Evolutionary conservation across 148 eudicot species (phyloP).

Genomic region (Fagopyrum esculentum): DNA sequence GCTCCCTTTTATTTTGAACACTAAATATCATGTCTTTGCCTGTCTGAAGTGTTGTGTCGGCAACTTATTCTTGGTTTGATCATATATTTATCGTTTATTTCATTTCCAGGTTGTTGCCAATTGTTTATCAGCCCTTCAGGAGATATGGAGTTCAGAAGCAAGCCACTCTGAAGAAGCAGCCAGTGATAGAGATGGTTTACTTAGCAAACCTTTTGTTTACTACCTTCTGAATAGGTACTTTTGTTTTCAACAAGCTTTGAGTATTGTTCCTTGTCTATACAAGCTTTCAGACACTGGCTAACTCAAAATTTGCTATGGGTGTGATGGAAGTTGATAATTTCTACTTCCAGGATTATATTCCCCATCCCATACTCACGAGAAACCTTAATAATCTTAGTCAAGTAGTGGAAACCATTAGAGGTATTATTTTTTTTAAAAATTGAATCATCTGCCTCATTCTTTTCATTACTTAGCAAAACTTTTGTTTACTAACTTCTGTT

Average conservation of each 20-base stretch:
- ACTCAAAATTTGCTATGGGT: neutral
- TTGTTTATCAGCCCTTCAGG: constrained; percentile 80
- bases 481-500: too few species aligned
- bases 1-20: neutral
- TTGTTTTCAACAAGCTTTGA: neutral
- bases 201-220: constrained; percentile 80
- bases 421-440: neutral
- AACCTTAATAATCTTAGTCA: neutral
- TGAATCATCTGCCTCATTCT: neutral
- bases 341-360: neutral
- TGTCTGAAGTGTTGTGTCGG: neutral
- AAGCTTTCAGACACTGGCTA: neutral
- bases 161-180: constrained; percentile 85
- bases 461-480: too few species aligned
- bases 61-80: neutral
- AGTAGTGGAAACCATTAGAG: neutral
- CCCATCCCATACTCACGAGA: neutral
- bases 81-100: neutral
- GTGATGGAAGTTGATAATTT: neutral
- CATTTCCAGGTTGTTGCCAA: constrained; percentile 81
- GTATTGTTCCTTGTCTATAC: neutral
- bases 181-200: constrained; percentile 77
- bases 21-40: neutral
- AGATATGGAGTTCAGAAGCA: constrained; percentile 94
- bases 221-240: constrained; percentile 70